phyloP scores from a whole-genome alignment of 2,329 filamentous ascomycete species.

The Bipolaris bicolor region DNA sequence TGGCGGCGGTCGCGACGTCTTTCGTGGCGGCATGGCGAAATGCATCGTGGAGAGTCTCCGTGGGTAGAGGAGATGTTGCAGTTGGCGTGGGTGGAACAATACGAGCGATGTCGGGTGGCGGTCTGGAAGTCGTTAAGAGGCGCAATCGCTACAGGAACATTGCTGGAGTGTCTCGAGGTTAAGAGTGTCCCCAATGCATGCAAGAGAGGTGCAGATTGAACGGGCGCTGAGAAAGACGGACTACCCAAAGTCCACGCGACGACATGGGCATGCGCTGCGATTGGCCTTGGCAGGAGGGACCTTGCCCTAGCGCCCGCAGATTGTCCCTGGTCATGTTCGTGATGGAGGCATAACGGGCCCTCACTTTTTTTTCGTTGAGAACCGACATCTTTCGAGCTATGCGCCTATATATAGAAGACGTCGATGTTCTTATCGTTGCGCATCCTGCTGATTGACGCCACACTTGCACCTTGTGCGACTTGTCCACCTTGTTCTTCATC shows the following conservation, averaged over 20 bases:
- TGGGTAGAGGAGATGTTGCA: slow-evolving; percentile 26
- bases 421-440: not conserved
- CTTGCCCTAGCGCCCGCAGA: slow-evolving; percentile 20
- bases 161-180: slow-evolving; percentile 11
- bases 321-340: slow-evolving; percentile 2
- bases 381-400: not conserved
- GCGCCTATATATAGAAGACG: not conserved
- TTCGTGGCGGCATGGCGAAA: slow-evolving; percentile 86
- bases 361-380: not conserved
- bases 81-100: slow-evolving; percentile 16
- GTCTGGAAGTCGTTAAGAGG: slow-evolving; percentile 2
- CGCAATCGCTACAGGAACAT: slow-evolving; percentile 25
- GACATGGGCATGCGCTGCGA: slow-evolving; percentile 20
- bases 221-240: slow-evolving; percentile 21
- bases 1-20: slow-evolving; percentile 76
- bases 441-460: not conserved
- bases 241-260: slow-evolving; percentile 21
- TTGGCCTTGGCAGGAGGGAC: slow-evolving; percentile 22
- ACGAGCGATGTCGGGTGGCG: slow-evolving; percentile 29
- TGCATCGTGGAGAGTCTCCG: slow-evolving; percentile 64
- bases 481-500: slow-evolving; percentile 4
- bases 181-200: slow-evolving; percentile 2
- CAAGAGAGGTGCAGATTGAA: slow-evolving; percentile 2
- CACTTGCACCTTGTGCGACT: slow-evolving; percentile 9
- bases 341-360: not conserved